Conservation (phyloP, 257 asterid species). For the Echites panduratus region DNA sequence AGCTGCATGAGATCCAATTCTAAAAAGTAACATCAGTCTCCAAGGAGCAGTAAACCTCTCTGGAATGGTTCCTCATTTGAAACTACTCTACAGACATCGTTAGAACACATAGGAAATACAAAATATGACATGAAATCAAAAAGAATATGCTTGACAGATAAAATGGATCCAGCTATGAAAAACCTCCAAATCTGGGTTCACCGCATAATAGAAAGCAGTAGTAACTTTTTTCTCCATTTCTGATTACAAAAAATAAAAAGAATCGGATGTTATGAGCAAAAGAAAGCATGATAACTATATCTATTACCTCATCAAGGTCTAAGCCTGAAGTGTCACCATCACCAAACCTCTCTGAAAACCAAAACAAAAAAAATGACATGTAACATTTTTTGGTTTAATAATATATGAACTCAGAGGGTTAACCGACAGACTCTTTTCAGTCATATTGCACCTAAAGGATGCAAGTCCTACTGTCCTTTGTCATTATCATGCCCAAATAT, state of each 20-base stretch:
- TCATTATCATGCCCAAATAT: background rate
- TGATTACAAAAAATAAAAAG: background rate
- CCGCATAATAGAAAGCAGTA: background rate
- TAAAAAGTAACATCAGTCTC: background rate
- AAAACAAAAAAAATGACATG: conserved; percentile 21
- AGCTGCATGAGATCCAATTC: background rate
- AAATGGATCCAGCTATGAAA: background rate
- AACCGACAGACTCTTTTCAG: background rate
- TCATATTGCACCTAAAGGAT: background rate
- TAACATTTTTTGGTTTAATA: conserved; percentile 1
- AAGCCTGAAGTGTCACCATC: conserved; percentile 91
- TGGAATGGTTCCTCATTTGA: background rate
- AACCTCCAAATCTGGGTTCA: background rate
- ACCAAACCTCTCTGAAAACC: conserved; percentile 87
- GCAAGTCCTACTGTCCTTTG: background rate
- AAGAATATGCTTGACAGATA: background rate
- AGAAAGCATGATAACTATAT: conserved; percentile 11
- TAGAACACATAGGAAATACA: background rate
- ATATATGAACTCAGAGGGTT: background rate
- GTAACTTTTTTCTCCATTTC: background rate
- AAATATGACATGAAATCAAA: background rate
- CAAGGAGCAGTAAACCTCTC: background rate
- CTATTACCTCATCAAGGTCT: conserved; percentile 89
- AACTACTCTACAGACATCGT: background rate
- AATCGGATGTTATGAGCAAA: background rate